These are phyloP conservation scores for Hibiscus mutabilis DNA, from an alignment of 345 rosid genomes.

Conservation along the genomic window DNA sequence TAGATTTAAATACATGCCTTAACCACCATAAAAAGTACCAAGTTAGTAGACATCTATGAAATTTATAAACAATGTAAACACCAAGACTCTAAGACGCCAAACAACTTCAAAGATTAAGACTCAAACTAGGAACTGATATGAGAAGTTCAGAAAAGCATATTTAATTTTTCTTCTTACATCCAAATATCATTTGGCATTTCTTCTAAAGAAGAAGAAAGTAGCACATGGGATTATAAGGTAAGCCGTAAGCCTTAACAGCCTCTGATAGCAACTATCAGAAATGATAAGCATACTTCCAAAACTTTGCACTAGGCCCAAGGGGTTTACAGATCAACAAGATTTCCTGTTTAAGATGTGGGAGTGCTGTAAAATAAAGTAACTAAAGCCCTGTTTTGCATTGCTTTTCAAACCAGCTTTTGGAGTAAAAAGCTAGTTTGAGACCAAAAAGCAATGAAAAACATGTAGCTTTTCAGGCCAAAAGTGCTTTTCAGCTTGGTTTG, in stretches of 20 bases:
- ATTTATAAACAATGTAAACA: background rate
- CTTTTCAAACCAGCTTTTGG: no score
- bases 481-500: no score
- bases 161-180: background rate
- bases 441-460: no score
- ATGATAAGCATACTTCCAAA: background rate
- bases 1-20: background rate
- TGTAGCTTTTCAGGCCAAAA: no score
- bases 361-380: background rate
- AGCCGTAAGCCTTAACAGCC: background rate
- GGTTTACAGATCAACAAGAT: background rate
- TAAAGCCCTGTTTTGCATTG: no score
- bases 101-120: background rate
- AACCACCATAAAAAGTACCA: background rate
- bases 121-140: background rate
- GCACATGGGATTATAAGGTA: background rate
- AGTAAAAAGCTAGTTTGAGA: no score
- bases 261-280: constrained; percentile 1
- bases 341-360: background rate
- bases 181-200: background rate
- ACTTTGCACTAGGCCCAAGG: background rate
- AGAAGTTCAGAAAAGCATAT: background rate
- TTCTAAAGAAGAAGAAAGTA: background rate
- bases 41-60: background rate
- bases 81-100: background rate